Base-by-base conservation (phyloP, 352 stramenopile species). In the Globisporangium yorkense region DNA sequence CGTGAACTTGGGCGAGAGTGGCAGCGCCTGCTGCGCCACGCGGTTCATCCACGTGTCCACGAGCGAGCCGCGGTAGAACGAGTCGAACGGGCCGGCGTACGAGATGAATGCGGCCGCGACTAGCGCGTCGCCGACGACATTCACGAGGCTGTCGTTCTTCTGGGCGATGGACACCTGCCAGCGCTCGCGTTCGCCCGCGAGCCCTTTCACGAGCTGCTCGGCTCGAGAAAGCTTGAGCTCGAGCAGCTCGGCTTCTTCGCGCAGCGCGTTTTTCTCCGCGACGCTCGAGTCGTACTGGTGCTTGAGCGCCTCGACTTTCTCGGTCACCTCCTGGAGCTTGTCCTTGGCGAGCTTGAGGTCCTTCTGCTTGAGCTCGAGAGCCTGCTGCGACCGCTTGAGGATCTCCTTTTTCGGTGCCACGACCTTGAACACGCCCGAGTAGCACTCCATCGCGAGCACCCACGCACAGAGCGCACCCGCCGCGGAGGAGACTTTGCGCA, bases 11-110 rank as follows among this genome's bases (percentile, higher is more conserved):
- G 77, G 73, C 0, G 86, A 96, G 56, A 93, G 80, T 0, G 92
- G 92, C 3, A 98, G 66, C 8, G 69, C 76, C 41, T 95, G 77
- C 49, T 89, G 81, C 10, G 78, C 87, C 41, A 98, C 88, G 15
- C 77, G 77, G 39, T 88, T 85, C 63, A 96, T 89, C 96, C 95
- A 98, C 35, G 80, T 93, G 53, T 92, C 84, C 1, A 92, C 73
- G 0, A 94, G 71, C 7, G 78, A 90, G 9, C 69, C 78, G 24
- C 91, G 84, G 65, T 97, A 98, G 29, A 88, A 77, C 0, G 91
- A 94, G 59, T 98, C 94, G 59, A 98, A 98, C 8, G 94, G 94
- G 0, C 95, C 95, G 6, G 95, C 91, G 60, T 98, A 98, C 20
- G 92, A 97, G 47, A 98, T 83, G 65, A 98, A 98, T 3, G 89